These are phyloP conservation scores for Coniochaeta pulveracea DNA, from an alignment of 2,329 filamentous ascomycete genomes.

Conservation along the genomic window DNA sequence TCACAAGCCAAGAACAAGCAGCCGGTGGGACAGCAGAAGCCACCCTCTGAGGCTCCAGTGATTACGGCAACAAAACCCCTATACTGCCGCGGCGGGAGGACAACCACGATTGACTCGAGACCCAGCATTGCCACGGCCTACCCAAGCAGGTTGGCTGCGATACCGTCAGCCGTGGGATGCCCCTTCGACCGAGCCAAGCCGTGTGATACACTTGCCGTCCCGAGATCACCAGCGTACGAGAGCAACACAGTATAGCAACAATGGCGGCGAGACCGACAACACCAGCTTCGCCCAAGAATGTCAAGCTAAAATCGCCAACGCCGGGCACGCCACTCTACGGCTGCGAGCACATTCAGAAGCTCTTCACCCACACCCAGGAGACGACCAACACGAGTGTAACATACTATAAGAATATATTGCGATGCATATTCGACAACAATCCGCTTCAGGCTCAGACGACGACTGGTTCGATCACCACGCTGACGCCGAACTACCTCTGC, in stretches of 20 bases:
- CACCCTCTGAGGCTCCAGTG: too few relatives aligned
- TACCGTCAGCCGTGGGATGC: too few relatives aligned
- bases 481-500: slow-evolving; percentile 61
- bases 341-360: slow-evolving; percentile 59
- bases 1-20: too few relatives aligned
- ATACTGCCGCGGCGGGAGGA: too few relatives aligned
- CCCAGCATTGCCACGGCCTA: too few relatives aligned
- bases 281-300: slow-evolving; percentile 42
- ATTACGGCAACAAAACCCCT: too few relatives aligned
- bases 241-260: slow-evolving; percentile 5
- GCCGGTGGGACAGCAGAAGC: too few relatives aligned
- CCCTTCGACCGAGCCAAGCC: too few relatives aligned
- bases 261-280: slow-evolving; percentile 38
- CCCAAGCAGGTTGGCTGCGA: too few relatives aligned
- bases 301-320: slow-evolving; percentile 47
- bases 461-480: slow-evolving; percentile 43
- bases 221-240: neutral
- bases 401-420: slow-evolving; percentile 61
- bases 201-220: too few relatives aligned
- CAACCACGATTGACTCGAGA: too few relatives aligned
- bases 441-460: slow-evolving; percentile 56
- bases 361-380: slow-evolving; percentile 50
- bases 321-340: slow-evolving; percentile 51
- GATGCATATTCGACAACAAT: slow-evolving; percentile 57
- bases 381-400: slow-evolving; percentile 57